Base-by-base conservation (phyloP, 2,329 filamentous ascomycete genomes). In the Aspergillus sp. region DNA sequence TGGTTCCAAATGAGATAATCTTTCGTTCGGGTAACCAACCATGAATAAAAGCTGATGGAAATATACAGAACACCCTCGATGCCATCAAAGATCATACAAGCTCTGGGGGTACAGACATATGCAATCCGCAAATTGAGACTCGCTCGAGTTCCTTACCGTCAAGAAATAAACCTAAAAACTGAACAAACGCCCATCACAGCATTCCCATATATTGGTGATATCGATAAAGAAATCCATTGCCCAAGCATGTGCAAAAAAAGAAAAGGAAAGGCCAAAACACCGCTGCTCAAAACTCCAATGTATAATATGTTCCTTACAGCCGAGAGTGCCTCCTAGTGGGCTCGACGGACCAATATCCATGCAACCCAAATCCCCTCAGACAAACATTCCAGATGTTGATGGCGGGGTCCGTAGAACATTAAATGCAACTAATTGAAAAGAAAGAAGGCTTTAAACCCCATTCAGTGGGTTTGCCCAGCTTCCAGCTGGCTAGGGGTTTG, bases 401-500 rank as follows among this genome's bases (percentile, higher is more conserved):
- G 7, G 8, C 5, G 31, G 21, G 31, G 35, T 9, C n/a, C 33
- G 14, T 40, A 47, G 15, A 12, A 11, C 9, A 39, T 5, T n/a
- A 24, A 31, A 17, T 21, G 14, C 21, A 45, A 19, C 24, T 23
- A 14, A 8, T 31, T 9, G 8, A 3, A 8, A 35, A 48, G 11
- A 45, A 23, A 3, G 27, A 45, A 23, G n/a, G 6, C 1, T 23
- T 23, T 40, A 44, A 44, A 24, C 4, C 40, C 12, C 31, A 12
- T 19, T 66, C 48, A 66, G 45, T 37, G 27, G 46, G 44, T 14
- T 31, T 59, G 51, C 11, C 65, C 66, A 27, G 67, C 64, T 46
- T 69, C 67, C 27, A 66, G 57, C 45, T 68, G 64, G 17, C 58
- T 53, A 41, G 59, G 64, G 8, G 65, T 65, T 50, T 57, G 62